Base-by-base conservation (phyloP, 768 basidiomycete genomes). In the Boletus patriciae region DNA sequence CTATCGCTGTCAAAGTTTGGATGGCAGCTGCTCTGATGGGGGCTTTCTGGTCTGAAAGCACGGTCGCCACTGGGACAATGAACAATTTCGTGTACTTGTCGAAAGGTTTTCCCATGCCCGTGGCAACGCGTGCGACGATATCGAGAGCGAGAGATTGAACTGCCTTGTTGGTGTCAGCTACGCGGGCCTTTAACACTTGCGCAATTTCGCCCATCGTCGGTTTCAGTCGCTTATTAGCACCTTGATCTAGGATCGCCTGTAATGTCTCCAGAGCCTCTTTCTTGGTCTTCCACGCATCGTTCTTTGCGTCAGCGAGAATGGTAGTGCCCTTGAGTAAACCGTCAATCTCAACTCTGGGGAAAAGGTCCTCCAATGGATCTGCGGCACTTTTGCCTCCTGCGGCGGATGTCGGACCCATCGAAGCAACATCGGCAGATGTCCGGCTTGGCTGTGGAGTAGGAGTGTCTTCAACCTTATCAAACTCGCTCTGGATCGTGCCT, bases 231-330 rank as follows among this genome's bases (percentile, higher is more conserved):
- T 96, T 96, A 71, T 98, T 98, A 42, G 83, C 80, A 48, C 92
- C 91, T 73, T 94, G 89, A 66, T 98, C 95, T 34, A 99, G 74
- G 55, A 93, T 81, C 0, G 83, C 85, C 66, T 92, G 88, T 18
- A 98, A 71, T 0, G 78, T 77, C 71, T 98, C 97, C 55, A 98
- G 78, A 4, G 92, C 94, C 66, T 98, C 96, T 70, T 99, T 99
- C 74, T 95, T 88, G 1, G 84, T 85, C 76, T 98, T 98, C 96
- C 96, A 99, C 0, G 93, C 87, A 61, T 96, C 95, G 63, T 87
- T 96, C 75, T 92, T 94, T 11, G 87, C 80, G 64, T 94, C 92
- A 3, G 85, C 78, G 16, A 97, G 73, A 46, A 95, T 88, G 6
- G 86, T 85, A 1, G 92, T 92, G 23, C 88, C 88, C 60, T 88